These are phyloP conservation scores for Calonectria hawksworthii DNA, from an alignment of 2,329 filamentous ascomycete species.

Conservation along the genomic window DNA sequence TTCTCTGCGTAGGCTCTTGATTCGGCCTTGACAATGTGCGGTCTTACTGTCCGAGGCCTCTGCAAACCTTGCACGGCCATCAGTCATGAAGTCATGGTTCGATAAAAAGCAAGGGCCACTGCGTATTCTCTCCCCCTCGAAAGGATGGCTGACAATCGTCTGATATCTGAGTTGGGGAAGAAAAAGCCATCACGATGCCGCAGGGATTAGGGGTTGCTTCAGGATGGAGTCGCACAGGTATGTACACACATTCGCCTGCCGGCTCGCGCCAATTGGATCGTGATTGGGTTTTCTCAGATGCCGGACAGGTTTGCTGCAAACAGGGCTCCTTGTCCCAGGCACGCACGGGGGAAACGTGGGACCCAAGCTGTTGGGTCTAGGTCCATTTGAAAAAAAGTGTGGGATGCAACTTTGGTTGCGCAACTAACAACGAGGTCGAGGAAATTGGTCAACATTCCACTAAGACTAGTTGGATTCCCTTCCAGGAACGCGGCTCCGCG, in stretches of 20 bases:
- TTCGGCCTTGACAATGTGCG: conserved; percentile 25
- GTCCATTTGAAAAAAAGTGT: conserved; percentile 15
- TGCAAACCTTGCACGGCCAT: conserved; percentile 17
- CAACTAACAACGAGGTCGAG: conserved; percentile 22
- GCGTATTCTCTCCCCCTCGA: background rate
- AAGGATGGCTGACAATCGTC: background rate
- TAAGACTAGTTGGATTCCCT: conserved; percentile 28
- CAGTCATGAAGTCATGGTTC: conserved; percentile 12
- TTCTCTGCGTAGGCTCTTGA: conserved; percentile 27
- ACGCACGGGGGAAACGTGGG: conserved; percentile 21
- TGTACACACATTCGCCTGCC: conserved; percentile 22
- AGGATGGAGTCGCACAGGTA: background rate
- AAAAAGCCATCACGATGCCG: conserved; percentile 10
- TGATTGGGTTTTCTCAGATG: conserved; percentile 24
- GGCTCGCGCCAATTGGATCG: conserved; percentile 5
- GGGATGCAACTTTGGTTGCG: conserved; percentile 30
- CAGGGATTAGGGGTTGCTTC: conserved; percentile 22
- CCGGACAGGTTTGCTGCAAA: conserved; percentile 18
- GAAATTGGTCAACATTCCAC: conserved; percentile 44
- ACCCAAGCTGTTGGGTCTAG: conserved; percentile 37
- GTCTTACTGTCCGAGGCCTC: conserved; percentile 25
- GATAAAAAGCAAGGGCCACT: conserved; percentile 23
- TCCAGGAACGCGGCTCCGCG: conserved; percentile 36
- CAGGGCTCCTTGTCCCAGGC: conserved; percentile 16
- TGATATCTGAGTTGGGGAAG: background rate